Conservation (phyloP, 257 asterid genomes). For the Nyctanthes arbortristis region DNA sequence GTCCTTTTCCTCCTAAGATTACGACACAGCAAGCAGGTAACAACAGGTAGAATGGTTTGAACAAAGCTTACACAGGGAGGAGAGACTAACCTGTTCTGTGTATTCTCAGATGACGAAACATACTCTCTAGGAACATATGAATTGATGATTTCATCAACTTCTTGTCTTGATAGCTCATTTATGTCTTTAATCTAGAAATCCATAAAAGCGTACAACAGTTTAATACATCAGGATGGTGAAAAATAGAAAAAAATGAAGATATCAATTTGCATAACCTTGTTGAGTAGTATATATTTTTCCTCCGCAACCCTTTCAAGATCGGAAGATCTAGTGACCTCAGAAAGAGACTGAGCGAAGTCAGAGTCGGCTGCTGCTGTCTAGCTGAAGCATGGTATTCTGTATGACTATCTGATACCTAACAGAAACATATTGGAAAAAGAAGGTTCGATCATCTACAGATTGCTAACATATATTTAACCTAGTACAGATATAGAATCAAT, state of each 20-base stretch:
- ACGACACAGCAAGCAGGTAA: no score
- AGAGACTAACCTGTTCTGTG: slow-evolving; percentile 66
- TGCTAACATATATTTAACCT: slow-evolving; percentile 13
- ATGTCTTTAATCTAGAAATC: slow-evolving; percentile 76
- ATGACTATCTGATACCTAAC: slow-evolving; percentile 68
- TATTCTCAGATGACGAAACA: slow-evolving; percentile 69
- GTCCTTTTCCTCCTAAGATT: no score
- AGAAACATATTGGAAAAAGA: slow-evolving; percentile 18
- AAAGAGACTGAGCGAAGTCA: slow-evolving; percentile 56
- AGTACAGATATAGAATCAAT: slow-evolving; percentile 6
- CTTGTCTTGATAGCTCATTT: slow-evolving; percentile 93
- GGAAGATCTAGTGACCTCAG: slow-evolving; percentile 61
- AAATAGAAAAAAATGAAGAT: slow-evolving; percentile 8
- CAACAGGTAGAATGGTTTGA: no score
- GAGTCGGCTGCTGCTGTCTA: slow-evolving; percentile 75
- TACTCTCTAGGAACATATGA: slow-evolving; percentile 54
- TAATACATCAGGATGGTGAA: slow-evolving; percentile 11
- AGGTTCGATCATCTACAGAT: slow-evolving; percentile 2
- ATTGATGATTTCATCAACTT: slow-evolving; percentile 86
- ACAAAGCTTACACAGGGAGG: slow-evolving; percentile 13
- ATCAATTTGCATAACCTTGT: slow-evolving; percentile 54
- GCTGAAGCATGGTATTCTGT: slow-evolving; percentile 50
- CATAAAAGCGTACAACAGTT: slow-evolving; percentile 6
- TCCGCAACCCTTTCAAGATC: slow-evolving; percentile 77
- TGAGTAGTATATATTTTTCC: slow-evolving; percentile 79